Evolutionary conservation across 2,329 filamentous ascomycete species (phyloP).

Genomic region (Ceratocystiopsis minuta): DNA sequence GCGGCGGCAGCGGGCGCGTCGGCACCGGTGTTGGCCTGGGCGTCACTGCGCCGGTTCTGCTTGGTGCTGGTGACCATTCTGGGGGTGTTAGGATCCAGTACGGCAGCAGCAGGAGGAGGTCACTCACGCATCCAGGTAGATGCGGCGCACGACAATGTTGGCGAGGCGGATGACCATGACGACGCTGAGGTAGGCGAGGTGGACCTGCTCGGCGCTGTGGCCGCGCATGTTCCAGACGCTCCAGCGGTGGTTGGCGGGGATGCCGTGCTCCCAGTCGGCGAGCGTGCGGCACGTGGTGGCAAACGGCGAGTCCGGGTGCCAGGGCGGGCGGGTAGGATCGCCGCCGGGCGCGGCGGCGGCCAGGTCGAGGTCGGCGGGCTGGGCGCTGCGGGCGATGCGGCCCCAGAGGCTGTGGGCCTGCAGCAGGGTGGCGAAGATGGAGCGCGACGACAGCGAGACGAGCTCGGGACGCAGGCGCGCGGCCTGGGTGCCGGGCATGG

Average conservation of each 20-base stretch:
- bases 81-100: neutral
- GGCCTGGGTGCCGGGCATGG: constrained; percentile 33
- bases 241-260: constrained; percentile 31
- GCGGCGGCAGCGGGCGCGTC: too few species aligned
- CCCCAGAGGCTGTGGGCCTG: constrained; percentile 38
- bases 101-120: neutral
- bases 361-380: constrained; percentile 17
- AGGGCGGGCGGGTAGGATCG: constrained; percentile 19
- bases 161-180: constrained; percentile 36
- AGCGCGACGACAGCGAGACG: constrained; percentile 26
- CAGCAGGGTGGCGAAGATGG: constrained; percentile 35
- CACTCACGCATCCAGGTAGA: constrained; percentile 29
- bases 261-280: constrained; percentile 26
- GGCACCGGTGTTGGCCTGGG: too few species aligned
- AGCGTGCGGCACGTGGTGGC: constrained; percentile 23
- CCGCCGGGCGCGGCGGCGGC: too few species aligned
- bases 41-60: too few species aligned
- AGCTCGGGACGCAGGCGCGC: constrained; percentile 27
- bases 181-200: constrained; percentile 34
- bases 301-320: constrained; percentile 29
- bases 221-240: constrained; percentile 23
- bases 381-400: constrained; percentile 26
- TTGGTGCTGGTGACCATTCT: too few species aligned
- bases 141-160: constrained; percentile 37
- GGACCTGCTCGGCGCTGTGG: constrained; percentile 28